Evolutionary conservation across 257 asterid genomes (phyloP).

Genomic region (Haberlea rhodopensis): DNA sequence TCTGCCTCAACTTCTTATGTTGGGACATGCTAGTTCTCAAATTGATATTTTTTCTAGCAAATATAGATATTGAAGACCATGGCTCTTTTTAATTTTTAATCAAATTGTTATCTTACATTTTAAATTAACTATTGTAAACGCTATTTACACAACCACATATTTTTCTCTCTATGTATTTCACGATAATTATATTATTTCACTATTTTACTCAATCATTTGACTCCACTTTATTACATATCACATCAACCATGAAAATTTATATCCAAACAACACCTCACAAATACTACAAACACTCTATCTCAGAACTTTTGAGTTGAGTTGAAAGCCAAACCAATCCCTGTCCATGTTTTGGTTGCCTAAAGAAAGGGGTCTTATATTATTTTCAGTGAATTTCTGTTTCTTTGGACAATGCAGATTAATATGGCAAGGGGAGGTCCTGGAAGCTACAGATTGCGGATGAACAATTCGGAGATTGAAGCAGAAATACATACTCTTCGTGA

Average conservation of each 20-base stretch:
- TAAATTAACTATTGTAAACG: not conserved
- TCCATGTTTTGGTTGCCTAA: not conserved
- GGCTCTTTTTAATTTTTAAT: slow-evolving; percentile 5
- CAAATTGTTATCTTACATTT: not conserved
- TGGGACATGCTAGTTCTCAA: not conserved
- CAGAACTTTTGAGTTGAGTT: too few species aligned
- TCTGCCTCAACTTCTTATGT: not conserved
- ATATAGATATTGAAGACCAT: slow-evolving; percentile 14
- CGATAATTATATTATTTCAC: too few species aligned
- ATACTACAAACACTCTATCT: too few species aligned
- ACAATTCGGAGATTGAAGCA: slow-evolving; percentile 83
- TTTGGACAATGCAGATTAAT: slow-evolving; percentile 43
- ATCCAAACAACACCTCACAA: too few species aligned
- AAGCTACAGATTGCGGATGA: slow-evolving; percentile 82
- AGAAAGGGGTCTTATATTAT: slow-evolving; percentile 7
- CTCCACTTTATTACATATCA: too few species aligned
- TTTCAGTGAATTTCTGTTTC: slow-evolving; percentile 12
- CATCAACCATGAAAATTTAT: too few species aligned
- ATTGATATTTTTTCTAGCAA: slow-evolving; percentile 5
- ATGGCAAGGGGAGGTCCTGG: slow-evolving; percentile 92
- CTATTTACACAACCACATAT: not conserved
- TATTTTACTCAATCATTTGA: too few species aligned
- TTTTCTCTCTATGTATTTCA: too few species aligned
- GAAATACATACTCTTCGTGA: slow-evolving; percentile 98
- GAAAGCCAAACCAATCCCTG: too few species aligned